Evolutionary conservation across 805 yeast genomes (phyloP).

Genomic region (Komagataella pastoris): DNA sequence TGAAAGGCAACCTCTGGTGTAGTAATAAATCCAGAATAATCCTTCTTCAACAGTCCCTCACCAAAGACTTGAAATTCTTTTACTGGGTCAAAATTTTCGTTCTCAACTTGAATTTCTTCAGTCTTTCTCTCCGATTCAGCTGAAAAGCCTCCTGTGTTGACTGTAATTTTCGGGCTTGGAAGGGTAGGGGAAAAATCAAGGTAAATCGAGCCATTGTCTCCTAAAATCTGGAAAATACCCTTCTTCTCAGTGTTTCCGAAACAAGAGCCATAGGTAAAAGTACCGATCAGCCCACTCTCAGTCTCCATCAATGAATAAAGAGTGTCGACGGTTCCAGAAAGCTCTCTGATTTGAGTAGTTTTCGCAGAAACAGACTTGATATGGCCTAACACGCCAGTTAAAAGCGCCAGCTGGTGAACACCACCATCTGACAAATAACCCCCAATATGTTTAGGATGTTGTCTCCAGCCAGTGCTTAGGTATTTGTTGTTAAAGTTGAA

Average conservation of each 20-base stretch:
- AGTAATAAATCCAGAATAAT: conserved; percentile 10
- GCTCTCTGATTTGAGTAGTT: conserved; percentile 63
- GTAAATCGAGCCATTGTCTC: conserved; percentile 62
- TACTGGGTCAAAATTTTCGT: conserved; percentile 26
- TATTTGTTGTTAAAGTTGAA: conserved; percentile 50
- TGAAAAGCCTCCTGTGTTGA: conserved; percentile 37
- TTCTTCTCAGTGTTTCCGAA: conserved; percentile 72
- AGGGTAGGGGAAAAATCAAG: conserved; percentile 48
- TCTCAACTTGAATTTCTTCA: conserved; percentile 23
- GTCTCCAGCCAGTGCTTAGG: conserved; percentile 72
- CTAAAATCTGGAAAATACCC: conserved; percentile 57
- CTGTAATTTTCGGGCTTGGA: conserved; percentile 21
- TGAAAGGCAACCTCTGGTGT: conserved; percentile 81
- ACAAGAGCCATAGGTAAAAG: conserved; percentile 78
- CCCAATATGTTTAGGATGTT: conserved; percentile 82
- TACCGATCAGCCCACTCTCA: conserved; percentile 57
- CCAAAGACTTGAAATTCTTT: conserved; percentile 36
- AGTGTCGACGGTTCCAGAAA: conserved; percentile 74
- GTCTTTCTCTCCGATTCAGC: conserved; percentile 31
- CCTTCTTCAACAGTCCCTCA: conserved; percentile 14
- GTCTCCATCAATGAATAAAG: conserved; percentile 55
- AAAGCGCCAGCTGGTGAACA: conserved; percentile 84
- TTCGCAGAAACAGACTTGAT: conserved; percentile 61
- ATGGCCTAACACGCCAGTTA: conserved; percentile 71
- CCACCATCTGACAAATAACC: conserved; percentile 93